phyloP scores from a whole-genome alignment of 768 basidiomycete genomes.

The Harrya chromipes region DNA sequence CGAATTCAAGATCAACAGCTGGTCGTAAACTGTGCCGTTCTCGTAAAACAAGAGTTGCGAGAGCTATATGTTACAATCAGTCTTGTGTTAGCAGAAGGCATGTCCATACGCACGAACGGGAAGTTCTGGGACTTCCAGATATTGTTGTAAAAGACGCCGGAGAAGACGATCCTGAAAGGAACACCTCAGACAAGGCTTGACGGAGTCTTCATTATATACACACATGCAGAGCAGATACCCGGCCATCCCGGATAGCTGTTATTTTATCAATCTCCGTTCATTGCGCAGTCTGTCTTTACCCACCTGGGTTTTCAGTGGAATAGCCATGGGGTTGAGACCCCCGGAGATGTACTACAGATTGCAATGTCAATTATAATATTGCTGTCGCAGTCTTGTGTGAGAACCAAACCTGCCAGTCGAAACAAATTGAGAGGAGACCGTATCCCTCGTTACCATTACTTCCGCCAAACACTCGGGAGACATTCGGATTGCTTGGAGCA shows the following conservation, averaged over 20 bases:
- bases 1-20: constrained; percentile 49
- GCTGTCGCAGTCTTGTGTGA: constrained; percentile 6
- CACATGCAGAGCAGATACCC: constrained; percentile 54
- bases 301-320: constrained; percentile 51
- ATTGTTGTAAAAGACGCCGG: constrained; percentile 43
- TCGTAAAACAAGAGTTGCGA: constrained; percentile 49
- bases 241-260: constrained; percentile 41
- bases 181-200: background rate
- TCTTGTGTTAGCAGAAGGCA: background rate
- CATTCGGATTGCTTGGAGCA: constrained; percentile 43
- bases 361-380: background rate
- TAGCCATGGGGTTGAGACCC: constrained; percentile 44
- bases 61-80: constrained; percentile 27
- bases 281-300: background rate
- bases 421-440: constrained; percentile 52
- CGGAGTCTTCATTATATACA: constrained; percentile 25
- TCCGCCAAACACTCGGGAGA: constrained; percentile 59
- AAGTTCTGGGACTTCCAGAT: constrained; percentile 57
- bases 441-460: constrained; percentile 63
- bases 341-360: constrained; percentile 18
- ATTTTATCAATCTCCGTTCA: background rate
- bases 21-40: constrained; percentile 52
- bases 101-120: constrained; percentile 48
- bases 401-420: constrained; percentile 55
- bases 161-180: constrained; percentile 32